Conservation (phyloP, 2,329 filamentous ascomycete genomes). For the Fusarium domesticum region DNA sequence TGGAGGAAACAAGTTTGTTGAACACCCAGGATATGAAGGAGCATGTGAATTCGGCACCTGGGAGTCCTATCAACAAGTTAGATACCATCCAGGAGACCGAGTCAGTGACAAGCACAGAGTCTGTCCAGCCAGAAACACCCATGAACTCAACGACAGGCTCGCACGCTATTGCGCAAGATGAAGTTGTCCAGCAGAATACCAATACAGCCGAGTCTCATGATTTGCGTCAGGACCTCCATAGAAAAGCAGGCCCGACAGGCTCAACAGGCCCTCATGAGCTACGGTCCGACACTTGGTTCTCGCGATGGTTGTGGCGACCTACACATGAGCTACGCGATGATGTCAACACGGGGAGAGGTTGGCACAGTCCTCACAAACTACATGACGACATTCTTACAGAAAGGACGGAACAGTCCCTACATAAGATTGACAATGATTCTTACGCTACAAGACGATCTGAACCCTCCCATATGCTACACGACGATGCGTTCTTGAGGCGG, state of each 20-base stretch:
- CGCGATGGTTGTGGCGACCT: neutral
- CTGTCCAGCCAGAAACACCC: neutral
- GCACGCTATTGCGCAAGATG: neutral
- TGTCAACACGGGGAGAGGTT: neutral
- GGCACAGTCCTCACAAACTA: neutral
- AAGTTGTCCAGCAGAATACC: neutral
- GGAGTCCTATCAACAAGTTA: neutral
- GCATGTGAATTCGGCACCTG: neutral
- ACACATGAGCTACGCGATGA: neutral
- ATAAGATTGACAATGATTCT: neutral
- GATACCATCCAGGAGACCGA: neutral
- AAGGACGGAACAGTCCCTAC: neutral
- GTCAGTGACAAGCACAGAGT: neutral
- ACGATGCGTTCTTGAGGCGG: neutral
- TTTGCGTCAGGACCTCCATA: neutral
- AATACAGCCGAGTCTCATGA: neutral
- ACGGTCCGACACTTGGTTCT: neutral
- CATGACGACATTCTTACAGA: neutral
- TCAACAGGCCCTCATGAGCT: neutral
- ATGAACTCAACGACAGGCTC: neutral
- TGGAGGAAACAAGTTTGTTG: neutral
- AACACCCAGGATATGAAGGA: neutral
- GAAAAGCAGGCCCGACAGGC: neutral
- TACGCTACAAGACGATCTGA: neutral
- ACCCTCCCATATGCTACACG: neutral